A percentile compares a stretch with the other conserved stretches of the same genome.
Conservation (phyloP, 1,139 yeast genomes). For the Hanseniaspora gamundiae region DNA sequence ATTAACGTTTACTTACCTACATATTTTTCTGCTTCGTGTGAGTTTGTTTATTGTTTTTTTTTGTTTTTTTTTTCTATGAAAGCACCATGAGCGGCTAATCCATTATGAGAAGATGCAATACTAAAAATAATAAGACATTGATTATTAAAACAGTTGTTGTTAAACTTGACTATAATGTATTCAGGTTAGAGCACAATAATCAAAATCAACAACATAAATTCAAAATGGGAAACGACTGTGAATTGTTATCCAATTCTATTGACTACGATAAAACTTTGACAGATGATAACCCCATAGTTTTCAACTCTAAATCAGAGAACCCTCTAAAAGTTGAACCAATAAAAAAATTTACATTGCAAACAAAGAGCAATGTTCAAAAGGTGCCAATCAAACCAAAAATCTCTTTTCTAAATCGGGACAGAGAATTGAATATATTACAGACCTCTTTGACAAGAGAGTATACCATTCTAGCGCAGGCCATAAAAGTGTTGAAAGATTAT, state of each 20-base stretch:
- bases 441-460: slow-evolving; percentile 20
- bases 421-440: slow-evolving; percentile 8
- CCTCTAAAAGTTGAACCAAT: too few relatives aligned
- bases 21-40: too few relatives aligned
- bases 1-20: too few relatives aligned
- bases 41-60: too few relatives aligned
- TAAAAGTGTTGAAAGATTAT: slow-evolving; percentile 21
- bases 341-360: too few relatives aligned
- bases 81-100: too few relatives aligned
- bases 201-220: too few relatives aligned
- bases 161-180: too few relatives aligned
- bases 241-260: not conserved
- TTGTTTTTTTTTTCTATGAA: too few relatives aligned
- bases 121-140: not conserved
- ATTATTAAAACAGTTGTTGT: not conserved
- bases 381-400: not conserved
- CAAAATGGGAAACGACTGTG: not conserved
- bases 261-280: not conserved
- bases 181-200: not conserved
- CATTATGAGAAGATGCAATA: too few relatives aligned
- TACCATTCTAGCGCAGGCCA: slow-evolving; percentile 27
- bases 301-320: not conserved
- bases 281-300: not conserved
- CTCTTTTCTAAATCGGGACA: not conserved
- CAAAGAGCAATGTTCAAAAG: too few relatives aligned